phyloP scores from a whole-genome alignment of 2,329 filamentous ascomycete species.

The Colletotrichum tabaci region DNA sequence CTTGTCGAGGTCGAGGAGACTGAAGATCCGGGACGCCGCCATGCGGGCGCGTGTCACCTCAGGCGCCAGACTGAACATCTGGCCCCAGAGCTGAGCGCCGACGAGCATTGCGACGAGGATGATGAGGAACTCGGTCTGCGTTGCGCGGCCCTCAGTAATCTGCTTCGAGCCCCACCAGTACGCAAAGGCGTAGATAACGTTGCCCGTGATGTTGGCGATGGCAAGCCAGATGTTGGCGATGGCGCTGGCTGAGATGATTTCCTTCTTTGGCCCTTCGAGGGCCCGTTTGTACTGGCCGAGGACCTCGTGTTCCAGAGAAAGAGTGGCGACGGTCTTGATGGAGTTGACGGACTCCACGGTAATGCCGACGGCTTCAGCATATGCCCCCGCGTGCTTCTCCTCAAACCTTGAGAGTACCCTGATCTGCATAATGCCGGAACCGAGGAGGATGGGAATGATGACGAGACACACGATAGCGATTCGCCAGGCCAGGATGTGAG shows the following conservation, averaged over 20 bases:
- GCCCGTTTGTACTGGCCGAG: constrained; percentile 67
- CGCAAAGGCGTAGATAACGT: constrained; percentile 80
- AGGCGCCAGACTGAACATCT: constrained; percentile 82
- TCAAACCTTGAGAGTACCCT: constrained; percentile 74
- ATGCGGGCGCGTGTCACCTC: constrained; percentile 78
- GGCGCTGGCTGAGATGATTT: constrained; percentile 64
- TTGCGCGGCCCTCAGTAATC: constrained; percentile 76
- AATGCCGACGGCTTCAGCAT: constrained; percentile 73
- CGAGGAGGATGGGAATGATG: constrained; percentile 77
- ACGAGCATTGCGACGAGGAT: constrained; percentile 80
- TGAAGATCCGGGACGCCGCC: constrained; percentile 72
- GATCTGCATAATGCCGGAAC: constrained; percentile 79
- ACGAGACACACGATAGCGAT: constrained; percentile 81
- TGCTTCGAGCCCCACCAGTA: constrained; percentile 86
- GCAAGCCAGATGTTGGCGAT: constrained; percentile 73
- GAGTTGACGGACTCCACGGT: constrained; percentile 77
- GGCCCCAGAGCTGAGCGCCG: constrained; percentile 80
- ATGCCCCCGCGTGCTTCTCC: constrained; percentile 74
- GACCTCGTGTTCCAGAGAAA: constrained; percentile 68
- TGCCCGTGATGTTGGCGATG: constrained; percentile 72
- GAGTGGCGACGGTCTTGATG: constrained; percentile 73
- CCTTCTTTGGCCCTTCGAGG: constrained; percentile 66
- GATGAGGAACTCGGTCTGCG: constrained; percentile 80
- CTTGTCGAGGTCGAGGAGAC: constrained; percentile 61
- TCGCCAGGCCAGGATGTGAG: constrained; percentile 82